These are phyloP conservation scores for Talaromyces marneffei DNA, from an alignment of 2,329 filamentous ascomycete species.

Conservation along the genomic window DNA sequence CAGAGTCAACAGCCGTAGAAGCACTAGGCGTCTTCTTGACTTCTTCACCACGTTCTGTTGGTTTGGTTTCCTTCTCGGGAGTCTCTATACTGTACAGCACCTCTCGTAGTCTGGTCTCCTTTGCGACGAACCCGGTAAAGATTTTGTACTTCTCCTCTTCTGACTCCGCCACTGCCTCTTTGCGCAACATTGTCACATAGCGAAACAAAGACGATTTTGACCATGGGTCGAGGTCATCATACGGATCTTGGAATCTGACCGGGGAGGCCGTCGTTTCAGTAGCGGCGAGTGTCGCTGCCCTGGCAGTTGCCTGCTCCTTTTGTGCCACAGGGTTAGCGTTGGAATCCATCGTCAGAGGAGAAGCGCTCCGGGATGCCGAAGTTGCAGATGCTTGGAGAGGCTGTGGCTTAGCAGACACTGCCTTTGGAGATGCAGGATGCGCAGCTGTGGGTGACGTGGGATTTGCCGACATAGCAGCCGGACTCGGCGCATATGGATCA, in stretches of 20 bases:
- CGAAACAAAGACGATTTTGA: slow-evolving; percentile 51
- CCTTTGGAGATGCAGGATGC: not conserved
- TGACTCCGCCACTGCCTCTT: slow-evolving; percentile 43
- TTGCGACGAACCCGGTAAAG: slow-evolving; percentile 47
- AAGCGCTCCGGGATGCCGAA: not conserved
- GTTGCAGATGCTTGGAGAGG: slow-evolving; percentile 4
- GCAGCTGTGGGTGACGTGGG: slow-evolving; percentile 14
- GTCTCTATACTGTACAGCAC: slow-evolving; percentile 44
- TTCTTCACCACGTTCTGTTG: slow-evolving; percentile 17
- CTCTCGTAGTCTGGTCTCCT: slow-evolving; percentile 44
- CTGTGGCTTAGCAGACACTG: not conserved
- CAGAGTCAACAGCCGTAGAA: slow-evolving; percentile 17
- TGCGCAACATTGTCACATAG: slow-evolving; percentile 50
- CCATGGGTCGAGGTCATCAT: slow-evolving; percentile 52
- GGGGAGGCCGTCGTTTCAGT: slow-evolving; percentile 10
- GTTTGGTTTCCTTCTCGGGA: slow-evolving; percentile 19
- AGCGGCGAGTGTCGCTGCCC: slow-evolving; percentile 9
- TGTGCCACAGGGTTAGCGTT: not conserved
- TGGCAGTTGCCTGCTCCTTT: slow-evolving; percentile 4
- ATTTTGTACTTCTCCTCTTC: slow-evolving; percentile 50
- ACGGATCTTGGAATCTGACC: slow-evolving; percentile 37
- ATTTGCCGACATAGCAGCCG: slow-evolving; percentile 12
- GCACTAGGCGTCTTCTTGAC: not conserved
- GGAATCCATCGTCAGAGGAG: not conserved
- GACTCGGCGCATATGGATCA: slow-evolving; percentile 12